phyloP scores from a whole-genome alignment of 768 basidiomycete genomes.

The Panaeolus cyanescens region DNA sequence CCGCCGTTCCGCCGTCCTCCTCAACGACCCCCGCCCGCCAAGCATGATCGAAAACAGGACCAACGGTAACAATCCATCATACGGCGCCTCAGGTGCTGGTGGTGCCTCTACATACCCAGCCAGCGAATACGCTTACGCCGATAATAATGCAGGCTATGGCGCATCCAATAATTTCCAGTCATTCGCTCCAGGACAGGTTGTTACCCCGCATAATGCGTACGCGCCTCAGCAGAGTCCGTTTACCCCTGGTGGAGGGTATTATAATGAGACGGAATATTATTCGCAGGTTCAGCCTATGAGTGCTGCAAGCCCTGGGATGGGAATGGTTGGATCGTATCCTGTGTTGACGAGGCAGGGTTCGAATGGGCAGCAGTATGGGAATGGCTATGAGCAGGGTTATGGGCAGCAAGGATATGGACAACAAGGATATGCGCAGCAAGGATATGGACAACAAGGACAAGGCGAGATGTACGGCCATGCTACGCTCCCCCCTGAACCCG shows the following conservation, averaged over 20 bases:
- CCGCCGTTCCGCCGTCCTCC: conserved; percentile 63
- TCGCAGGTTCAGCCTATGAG: background rate
- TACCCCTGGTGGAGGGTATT: conserved; percentile 15
- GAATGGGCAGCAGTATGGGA: background rate
- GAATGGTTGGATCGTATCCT: conserved; percentile 16
- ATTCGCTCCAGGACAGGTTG: conserved; percentile 37
- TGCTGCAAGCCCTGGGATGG: conserved; percentile 19
- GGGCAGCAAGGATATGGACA: background rate
- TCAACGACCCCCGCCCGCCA: conserved; percentile 65
- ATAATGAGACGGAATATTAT: conserved; percentile 18
- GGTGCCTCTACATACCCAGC: conserved; percentile 19
- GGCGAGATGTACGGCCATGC: background rate
- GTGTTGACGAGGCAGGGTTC: conserved; percentile 19
- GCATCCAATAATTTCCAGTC: conserved; percentile 24
- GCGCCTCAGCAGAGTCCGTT: conserved; percentile 15
- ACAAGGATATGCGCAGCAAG: no score
- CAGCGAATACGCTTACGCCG: conserved; percentile 15
- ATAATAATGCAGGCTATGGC: conserved; percentile 20
- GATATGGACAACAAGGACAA: no score
- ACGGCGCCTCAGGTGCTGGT: conserved; percentile 31
- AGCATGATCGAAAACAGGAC: conserved; percentile 60
- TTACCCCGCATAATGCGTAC: conserved; percentile 16
- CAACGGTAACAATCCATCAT: conserved; percentile 34
- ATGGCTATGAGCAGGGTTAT: background rate
- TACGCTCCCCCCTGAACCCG: background rate